These are phyloP conservation scores for Penicillium italicum DNA, from an alignment of 2,329 filamentous ascomycete species.

Conservation along the genomic window DNA sequence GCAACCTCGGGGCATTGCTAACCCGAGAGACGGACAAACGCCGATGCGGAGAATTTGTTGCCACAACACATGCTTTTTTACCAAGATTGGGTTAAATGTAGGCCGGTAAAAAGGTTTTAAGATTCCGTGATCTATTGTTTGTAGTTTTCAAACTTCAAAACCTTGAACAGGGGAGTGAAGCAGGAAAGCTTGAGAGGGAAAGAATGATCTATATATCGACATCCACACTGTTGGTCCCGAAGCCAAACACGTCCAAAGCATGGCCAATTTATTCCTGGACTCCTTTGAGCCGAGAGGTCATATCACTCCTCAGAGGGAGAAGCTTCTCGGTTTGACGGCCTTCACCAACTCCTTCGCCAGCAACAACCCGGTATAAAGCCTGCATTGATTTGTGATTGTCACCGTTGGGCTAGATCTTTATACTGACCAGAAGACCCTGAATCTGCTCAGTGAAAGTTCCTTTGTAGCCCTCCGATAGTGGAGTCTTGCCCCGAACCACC, in stretches of 20 bases:
- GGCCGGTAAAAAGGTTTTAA: neutral
- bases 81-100: no score
- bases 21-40: slow-evolving; percentile 22
- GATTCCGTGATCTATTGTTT: neutral
- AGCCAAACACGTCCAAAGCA: neutral
- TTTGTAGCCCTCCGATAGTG: neutral
- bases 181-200: neutral
- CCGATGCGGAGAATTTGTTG: neutral
- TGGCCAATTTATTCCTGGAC: neutral
- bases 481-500: neutral
- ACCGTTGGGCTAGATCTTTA: neutral
- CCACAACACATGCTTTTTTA: neutral
- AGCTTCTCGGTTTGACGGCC: neutral
- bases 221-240: neutral
- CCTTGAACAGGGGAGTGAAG: neutral
- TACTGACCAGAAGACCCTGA: neutral
- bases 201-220: neutral
- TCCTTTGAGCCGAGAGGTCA: neutral
- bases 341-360: neutral
- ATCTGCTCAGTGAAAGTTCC: neutral
- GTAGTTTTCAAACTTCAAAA: neutral
- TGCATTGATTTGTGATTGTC: neutral
- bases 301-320: neutral
- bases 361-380: neutral
- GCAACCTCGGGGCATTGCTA: slow-evolving; percentile 30